Evolutionary conservation across 306 rosid species (phyloP).

Genomic region (Arachis stenosperma): DNA sequence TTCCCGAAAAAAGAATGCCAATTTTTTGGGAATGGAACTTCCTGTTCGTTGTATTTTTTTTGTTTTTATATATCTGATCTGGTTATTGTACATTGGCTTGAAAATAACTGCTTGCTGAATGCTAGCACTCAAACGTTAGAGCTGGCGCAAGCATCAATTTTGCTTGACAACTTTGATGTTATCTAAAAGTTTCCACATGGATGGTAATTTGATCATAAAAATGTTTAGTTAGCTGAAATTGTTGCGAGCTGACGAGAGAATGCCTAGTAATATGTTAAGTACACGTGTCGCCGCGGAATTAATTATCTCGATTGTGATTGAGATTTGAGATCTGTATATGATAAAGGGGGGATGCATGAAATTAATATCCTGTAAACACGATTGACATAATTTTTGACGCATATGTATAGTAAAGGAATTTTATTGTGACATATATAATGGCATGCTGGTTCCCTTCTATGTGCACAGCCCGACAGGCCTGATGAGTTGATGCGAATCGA

Average conservation of each 20-base stretch:
- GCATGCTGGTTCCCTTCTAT: background rate
- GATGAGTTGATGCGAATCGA: slow-evolving; percentile 95
- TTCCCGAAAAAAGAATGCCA: too few relatives aligned
- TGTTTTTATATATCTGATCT: background rate
- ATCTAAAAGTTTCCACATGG: background rate
- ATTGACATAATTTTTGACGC: background rate
- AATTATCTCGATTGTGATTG: background rate
- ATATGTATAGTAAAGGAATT: background rate
- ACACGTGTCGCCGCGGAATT: background rate
- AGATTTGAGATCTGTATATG: slow-evolving; percentile 27
- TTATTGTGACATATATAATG: background rate
- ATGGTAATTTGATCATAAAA: background rate
- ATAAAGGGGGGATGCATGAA: background rate
- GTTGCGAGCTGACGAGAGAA: slow-evolving; percentile 13
- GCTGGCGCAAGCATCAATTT: background rate
- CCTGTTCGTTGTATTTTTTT: background rate
- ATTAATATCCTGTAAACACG: background rate
- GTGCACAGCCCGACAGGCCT: slow-evolving; percentile 68
- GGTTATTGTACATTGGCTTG: background rate
- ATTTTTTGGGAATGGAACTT: too few relatives aligned
- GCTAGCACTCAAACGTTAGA: background rate
- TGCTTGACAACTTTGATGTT: background rate
- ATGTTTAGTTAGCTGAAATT: background rate
- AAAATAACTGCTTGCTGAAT: background rate
- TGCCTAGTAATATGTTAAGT: background rate